phyloP scores from a whole-genome alignment of 805 yeast species.

The Myxozyma mucilagina region DNA sequence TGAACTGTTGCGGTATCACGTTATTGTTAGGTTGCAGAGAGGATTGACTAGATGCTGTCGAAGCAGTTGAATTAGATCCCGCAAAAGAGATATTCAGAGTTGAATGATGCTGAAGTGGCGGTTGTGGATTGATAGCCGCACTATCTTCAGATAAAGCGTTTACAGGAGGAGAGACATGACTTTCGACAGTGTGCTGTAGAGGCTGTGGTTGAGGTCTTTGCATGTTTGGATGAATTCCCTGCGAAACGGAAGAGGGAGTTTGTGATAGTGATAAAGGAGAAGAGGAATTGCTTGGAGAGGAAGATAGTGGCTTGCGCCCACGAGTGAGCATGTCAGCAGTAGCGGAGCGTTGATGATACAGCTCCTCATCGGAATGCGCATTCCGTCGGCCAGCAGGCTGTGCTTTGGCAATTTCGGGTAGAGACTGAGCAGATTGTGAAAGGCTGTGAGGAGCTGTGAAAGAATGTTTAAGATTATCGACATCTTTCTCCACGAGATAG shows the following conservation, averaged over 20 bases:
- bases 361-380: background rate
- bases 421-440: constrained; percentile 14
- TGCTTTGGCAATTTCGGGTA: constrained; percentile 11
- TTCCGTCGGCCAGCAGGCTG: background rate
- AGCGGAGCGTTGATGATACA: background rate
- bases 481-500: constrained; percentile 11
- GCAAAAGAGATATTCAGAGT: constrained; percentile 1
- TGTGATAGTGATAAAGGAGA: background rate
- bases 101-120: constrained; percentile 11
- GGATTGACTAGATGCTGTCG: background rate
- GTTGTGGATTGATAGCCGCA: constrained; percentile 1
- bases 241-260: background rate
- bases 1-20: constrained; percentile 19
- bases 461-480: background rate
- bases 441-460: background rate
- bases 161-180: background rate
- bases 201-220: constrained; percentile 25
- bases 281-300: background rate
- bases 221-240: background rate
- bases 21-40: background rate
- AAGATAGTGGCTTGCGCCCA: background rate
- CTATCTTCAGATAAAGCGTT: background rate
- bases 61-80: background rate
- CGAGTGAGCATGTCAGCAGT: background rate
- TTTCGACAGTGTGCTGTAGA: constrained; percentile 5